Evolutionary conservation across 352 stramenopile genomes (phyloP).

Genomic region (Phytopythium boreale): DNA sequence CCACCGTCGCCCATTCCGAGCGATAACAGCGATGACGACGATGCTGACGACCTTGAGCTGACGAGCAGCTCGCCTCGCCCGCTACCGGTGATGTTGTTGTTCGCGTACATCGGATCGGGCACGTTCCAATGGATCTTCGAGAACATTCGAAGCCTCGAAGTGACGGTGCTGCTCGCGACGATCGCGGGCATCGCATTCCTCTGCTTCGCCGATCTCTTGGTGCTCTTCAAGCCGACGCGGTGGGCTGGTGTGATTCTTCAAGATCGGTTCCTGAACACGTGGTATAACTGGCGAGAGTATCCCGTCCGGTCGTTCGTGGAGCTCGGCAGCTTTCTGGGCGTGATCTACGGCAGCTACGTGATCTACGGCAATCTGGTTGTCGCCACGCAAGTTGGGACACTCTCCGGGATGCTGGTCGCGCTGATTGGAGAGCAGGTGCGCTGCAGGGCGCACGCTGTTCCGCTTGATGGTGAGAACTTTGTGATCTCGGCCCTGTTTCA

Average conservation of each 20-base stretch:
- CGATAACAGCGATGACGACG: constrained; percentile 7
- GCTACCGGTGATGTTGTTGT: constrained; percentile 67
- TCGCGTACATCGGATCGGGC: constrained; percentile 81
- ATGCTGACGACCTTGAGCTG: background rate
- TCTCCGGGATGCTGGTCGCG: constrained; percentile 79
- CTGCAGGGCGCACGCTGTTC: constrained; percentile 39
- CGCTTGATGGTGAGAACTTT: constrained; percentile 35
- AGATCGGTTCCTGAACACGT: constrained; percentile 74
- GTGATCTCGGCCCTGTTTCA: background rate
- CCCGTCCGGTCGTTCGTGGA: constrained; percentile 84
- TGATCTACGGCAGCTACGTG: constrained; percentile 86
- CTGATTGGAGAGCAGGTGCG: constrained; percentile 77
- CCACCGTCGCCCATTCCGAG: constrained; percentile 23
- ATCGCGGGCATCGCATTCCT: constrained; percentile 82
- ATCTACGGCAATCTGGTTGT: constrained; percentile 80
- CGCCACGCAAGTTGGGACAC: constrained; percentile 76
- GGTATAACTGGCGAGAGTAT: constrained; percentile 70
- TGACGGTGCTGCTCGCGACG: constrained; percentile 72
- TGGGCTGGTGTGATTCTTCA: constrained; percentile 82
- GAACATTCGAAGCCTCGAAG: constrained; percentile 81
- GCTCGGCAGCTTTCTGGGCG: constrained; percentile 78
- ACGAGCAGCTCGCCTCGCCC: constrained; percentile 16
- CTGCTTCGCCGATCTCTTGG: constrained; percentile 69
- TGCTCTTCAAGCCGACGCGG: constrained; percentile 52
- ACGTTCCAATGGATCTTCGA: constrained; percentile 90